A percentile compares a stretch with the other conserved stretches of the same genome.
These are phyloP conservation scores for Aphanomyces astaci DNA, from an alignment of 352 stramenopile genomes.

Conservation along the genomic window DNA sequence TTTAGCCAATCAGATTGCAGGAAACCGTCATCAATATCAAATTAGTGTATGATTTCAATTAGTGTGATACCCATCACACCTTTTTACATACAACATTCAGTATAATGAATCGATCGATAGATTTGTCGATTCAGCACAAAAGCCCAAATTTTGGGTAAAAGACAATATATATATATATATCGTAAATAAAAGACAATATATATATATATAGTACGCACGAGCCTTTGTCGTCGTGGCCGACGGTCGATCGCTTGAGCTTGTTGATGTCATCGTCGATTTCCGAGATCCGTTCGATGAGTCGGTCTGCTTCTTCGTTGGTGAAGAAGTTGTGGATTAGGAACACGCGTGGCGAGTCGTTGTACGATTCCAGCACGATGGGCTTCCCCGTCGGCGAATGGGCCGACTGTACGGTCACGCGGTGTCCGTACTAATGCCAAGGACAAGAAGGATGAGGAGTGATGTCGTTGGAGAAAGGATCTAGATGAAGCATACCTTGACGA, in stretches of 20 bases:
- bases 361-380: constrained; percentile 15
- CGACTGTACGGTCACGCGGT: constrained; percentile 6
- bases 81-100: no score
- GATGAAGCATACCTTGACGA: constrained; percentile 3
- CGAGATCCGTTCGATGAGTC: constrained; percentile 32
- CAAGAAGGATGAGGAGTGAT: no score
- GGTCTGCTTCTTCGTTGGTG: constrained; percentile 30
- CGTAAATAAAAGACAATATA: no score
- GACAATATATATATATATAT: no score
- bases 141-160: no score
- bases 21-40: no score
- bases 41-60: no score
- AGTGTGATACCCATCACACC: no score
- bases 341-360: constrained; percentile 27
- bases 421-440: not conserved
- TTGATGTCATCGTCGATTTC: constrained; percentile 30
- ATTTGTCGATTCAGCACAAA: no score
- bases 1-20: no score
- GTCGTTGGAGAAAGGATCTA: not conserved
- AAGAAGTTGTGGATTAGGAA: constrained; percentile 40
- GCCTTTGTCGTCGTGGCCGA: constrained; percentile 37
- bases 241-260: constrained; percentile 32
- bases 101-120: no score
- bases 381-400: not conserved
- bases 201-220: constrained; percentile 29